phyloP scores from a whole-genome alignment of 169 alveolate species.

The Cardiosporidium cionae region DNA sequence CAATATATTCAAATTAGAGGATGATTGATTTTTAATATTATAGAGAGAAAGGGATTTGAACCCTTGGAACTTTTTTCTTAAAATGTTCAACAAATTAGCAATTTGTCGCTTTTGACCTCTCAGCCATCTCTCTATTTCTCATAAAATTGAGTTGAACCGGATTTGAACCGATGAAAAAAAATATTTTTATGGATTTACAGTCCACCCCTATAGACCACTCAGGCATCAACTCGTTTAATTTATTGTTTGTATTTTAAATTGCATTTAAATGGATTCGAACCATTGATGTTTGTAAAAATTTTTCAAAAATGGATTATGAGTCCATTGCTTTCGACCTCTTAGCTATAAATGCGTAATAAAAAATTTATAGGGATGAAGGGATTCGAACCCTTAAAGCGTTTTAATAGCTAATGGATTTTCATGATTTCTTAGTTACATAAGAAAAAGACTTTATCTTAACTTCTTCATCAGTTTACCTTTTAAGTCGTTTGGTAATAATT shows the following conservation, averaged over 20 bases:
- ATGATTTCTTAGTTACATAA: no score
- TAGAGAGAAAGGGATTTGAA: not conserved
- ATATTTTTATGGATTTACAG: constrained; percentile 9
- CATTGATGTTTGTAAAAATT: not conserved
- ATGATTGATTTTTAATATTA: not conserved
- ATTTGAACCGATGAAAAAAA: constrained; percentile 16
- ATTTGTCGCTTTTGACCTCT: constrained; percentile 39
- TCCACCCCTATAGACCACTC: not conserved
- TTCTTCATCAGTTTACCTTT: constrained; percentile 7
- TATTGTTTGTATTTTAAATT: no score
- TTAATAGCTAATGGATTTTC: constrained; percentile 5
- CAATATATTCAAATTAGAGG: no score
- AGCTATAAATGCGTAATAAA: not conserved
- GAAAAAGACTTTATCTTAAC: not conserved
- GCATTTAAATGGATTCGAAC: not conserved
- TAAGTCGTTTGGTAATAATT: constrained; percentile 27
- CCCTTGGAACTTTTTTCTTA: not conserved
- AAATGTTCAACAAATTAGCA: constrained; percentile 23
- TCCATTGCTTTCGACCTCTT: constrained; percentile 10
- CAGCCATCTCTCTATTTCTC: constrained; percentile 22
- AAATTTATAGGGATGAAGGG: not conserved
- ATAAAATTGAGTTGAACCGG: constrained; percentile 14
- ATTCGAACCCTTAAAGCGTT: constrained; percentile 11
- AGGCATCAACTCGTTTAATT: not conserved
- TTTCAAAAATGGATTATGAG: constrained; percentile 10